Base-by-base conservation (phyloP, 1,284 basidiomycete genomes). In the Fomes fomentarius region DNA sequence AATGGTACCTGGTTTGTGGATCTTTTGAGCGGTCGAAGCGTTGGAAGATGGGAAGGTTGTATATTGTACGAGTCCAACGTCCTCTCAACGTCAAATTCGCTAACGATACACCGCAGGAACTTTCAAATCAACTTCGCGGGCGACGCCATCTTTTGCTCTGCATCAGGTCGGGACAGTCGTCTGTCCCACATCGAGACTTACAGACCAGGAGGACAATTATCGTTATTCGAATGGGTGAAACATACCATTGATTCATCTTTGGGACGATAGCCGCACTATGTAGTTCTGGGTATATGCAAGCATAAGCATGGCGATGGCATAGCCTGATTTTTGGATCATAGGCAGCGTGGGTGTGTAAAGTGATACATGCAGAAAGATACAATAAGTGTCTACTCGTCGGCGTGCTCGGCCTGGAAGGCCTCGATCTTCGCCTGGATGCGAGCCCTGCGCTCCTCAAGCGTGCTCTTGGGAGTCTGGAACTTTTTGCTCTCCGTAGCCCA, bases 401-500 rank as follows among this genome's bases (percentile, higher is more conserved):
- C 77, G 12, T 80, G 84, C n/a, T 76, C 82, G 21, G 74, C 80
- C 73, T 92, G 82, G 88, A 94, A 96, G 60, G 85, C 85, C 66
- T 87, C 83, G 74, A 96, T 95, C 80, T 91, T 95, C 63, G 75
- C 79, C 63, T 89, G 84, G 74, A 98, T 91, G 60, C 80, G 81
- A 63, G 79, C 84, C 74, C 83, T 83, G 71, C 93, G 87, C 79
- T 98, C 79, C 58, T 84, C 91, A 66, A 83, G 74, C 45, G 87
- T 94, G 71, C 96, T 89, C 75, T 81, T 92, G 67, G 66, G 66
- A 57, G 77, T 74, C 76, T 83, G 85, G 84, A 84, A 82, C 75
- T 96, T 94, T 71, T 83, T 74, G 56, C 79, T 79, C 76, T 98
- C 96, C 38, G 89, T 80, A 71, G 90, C 94, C 95, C 96, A 99